These are phyloP conservation scores for Jaminaea rosea DNA, from an alignment of 1,284 basidiomycete species.

Conservation along the genomic window DNA sequence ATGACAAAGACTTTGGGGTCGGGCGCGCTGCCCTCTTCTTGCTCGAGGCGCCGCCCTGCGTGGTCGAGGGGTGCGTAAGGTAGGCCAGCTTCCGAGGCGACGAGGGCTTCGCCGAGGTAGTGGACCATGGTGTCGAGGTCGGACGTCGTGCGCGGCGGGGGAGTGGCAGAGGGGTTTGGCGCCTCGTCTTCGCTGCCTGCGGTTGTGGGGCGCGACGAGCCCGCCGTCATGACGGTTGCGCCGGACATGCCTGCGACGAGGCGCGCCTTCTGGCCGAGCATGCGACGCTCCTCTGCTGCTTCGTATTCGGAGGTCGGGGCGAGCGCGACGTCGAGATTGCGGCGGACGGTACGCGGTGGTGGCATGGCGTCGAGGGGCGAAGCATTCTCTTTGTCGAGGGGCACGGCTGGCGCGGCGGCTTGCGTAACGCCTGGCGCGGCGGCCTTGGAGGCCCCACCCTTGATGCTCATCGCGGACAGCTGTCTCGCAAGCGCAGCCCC, in stretches of 20 bases:
- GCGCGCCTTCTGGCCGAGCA: slow-evolving; percentile 27
- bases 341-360: background rate
- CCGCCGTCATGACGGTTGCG: slow-evolving; percentile 1
- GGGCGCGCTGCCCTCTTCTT: slow-evolving; percentile 20
- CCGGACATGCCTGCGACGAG: slow-evolving; percentile 17
- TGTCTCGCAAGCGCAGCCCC: slow-evolving; percentile 7
- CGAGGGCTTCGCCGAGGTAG: slow-evolving; percentile 62
- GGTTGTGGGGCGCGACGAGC: background rate
- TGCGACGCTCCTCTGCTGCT: slow-evolving; percentile 11
- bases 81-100: slow-evolving; percentile 56
- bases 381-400: slow-evolving; percentile 34
- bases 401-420: background rate
- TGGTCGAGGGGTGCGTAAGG: slow-evolving; percentile 54
- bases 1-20: slow-evolving; percentile 81
- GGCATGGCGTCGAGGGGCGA: slow-evolving; percentile 1
- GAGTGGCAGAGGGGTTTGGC: background rate
- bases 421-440: background rate
- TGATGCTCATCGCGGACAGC: slow-evolving; percentile 5
- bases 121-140: slow-evolving; percentile 51
- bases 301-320: slow-evolving; percentile 6
- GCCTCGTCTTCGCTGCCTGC: background rate
- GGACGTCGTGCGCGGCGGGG: background rate
- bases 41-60: slow-evolving; percentile 7
- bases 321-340: background rate
- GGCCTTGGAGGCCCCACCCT: too few species aligned